Evolutionary conservation across 176 grass and related monocot species (phyloP), one percentile per base, ranked within the genome.

Genomic region (Bromus sterilis): DNA sequence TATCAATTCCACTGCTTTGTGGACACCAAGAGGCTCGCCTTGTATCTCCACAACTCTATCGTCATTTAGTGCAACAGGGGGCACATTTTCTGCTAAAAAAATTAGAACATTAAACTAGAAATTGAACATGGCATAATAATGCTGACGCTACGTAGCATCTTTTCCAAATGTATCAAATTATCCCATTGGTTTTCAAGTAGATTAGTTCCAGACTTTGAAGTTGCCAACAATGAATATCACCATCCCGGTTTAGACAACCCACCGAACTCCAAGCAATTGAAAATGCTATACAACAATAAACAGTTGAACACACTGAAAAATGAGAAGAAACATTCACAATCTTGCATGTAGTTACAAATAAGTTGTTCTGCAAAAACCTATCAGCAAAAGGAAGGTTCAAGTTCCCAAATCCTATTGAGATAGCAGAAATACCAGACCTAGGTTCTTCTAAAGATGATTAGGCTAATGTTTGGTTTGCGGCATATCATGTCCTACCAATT

Each of bases 1-100:
- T 87, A 98, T 94, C 57, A 94, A 74, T 89, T 94, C 95, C 69
- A 98, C 86, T 32, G 95, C 92, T 85, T 93, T 94, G 57, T 93
- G 90, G 81, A 94, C 83, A 63, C 83, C 68, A 33, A 67, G 40
- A 37, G 92, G 88, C 24, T 94, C 90, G 7, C 92, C 95, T 86
- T 98, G 95, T 85, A 98, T 98, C 64, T 98, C 92, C 56, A 98
- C 95, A 66, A 98, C 86, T 89, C 95, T 93, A 30, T 98, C 95
- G 71, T 98, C 95, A 16, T 92, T 88, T 63, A 98, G 77, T 34
- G 92, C 92, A 76, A 94, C 86, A 83, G 81, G 86, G 32, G 95
- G 95, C 51, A 98, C 78, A 82, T 94, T 94, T 74, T 98, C 95
- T 98, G 85, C 56, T 79, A 34, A 81, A 46, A 74, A 43, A 71